Evolutionary conservation across 306 rosid genomes (phyloP).

Genomic region (Glycine tomentella): DNA sequence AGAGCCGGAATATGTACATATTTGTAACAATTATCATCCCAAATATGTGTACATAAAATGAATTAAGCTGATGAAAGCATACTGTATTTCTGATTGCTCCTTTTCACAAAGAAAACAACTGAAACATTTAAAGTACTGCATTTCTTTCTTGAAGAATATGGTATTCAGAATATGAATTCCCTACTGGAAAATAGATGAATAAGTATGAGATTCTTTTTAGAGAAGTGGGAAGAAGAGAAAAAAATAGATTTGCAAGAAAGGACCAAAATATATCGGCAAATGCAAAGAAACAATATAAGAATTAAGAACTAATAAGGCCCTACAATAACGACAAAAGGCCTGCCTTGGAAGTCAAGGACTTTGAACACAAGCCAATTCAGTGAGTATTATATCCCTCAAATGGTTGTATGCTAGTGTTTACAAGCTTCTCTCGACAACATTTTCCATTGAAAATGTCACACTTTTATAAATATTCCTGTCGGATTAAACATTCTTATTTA

Average conservation of each 20-base stretch:
- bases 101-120: constrained; percentile 55
- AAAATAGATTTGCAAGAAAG: constrained; percentile 46
- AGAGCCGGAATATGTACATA: background rate
- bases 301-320: constrained; percentile 43
- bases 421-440: constrained; percentile 51
- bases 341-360: constrained; percentile 75
- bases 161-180: constrained; percentile 8
- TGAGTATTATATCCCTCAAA: constrained; percentile 44
- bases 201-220: background rate
- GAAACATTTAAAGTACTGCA: constrained; percentile 61
- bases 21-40: background rate
- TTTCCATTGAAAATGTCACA: constrained; percentile 34
- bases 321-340: constrained; percentile 64
- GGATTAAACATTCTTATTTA: too few species aligned
- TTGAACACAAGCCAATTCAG: constrained; percentile 25
- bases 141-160: constrained; percentile 40
- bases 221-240: constrained; percentile 34
- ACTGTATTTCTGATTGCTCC: constrained; percentile 55
- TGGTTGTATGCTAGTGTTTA: constrained; percentile 53
- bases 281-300: constrained; percentile 52
- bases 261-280: constrained; percentile 49
- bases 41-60: background rate
- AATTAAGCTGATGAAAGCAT: constrained; percentile 32
- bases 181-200: constrained; percentile 29
- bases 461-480: constrained; percentile 21